Percentiles rank a stretch among this genome's conserved stretches.
Evolutionary conservation across 768 basidiomycete genomes (phyloP).

Genomic region (Phylloporus rhodoxanthus): DNA sequence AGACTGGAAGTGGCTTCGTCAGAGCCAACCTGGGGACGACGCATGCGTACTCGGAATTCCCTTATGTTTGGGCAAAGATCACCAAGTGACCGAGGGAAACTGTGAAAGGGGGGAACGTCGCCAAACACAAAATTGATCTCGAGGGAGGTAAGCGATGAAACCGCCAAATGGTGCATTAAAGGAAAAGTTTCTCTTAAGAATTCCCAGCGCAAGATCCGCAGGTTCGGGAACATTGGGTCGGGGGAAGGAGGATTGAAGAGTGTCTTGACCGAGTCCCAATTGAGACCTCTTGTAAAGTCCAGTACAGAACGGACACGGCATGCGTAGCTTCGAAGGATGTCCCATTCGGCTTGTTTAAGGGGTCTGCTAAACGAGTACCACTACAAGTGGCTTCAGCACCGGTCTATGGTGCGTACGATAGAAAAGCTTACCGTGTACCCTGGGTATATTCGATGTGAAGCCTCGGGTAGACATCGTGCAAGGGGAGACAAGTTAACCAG

Average conservation of each 20-base stretch:
- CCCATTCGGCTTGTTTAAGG: conserved; percentile 6
- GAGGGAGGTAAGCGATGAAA: conserved; percentile 12
- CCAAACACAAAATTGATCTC: conserved; percentile 19
- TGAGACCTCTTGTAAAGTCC: conserved; percentile 14
- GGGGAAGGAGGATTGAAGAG: conserved; percentile 13
- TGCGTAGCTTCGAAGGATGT: conserved; percentile 8
- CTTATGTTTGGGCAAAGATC: conserved; percentile 15
- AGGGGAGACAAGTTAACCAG: conserved; percentile 10
- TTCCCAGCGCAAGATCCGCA: conserved; percentile 18
- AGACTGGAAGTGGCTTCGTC: conserved; percentile 12
- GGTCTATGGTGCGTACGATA: neutral
- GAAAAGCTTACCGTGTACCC: conserved; percentile 3
- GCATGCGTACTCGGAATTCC: conserved; percentile 10
- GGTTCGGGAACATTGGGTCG: conserved; percentile 17
- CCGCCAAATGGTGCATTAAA: conserved; percentile 13
- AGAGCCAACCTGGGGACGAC: conserved; percentile 9
- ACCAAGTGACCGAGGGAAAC: conserved; percentile 13
- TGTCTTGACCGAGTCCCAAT: conserved; percentile 14
- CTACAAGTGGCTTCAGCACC: neutral
- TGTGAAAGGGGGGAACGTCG: conserved; percentile 14
- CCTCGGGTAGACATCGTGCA: conserved; percentile 10
- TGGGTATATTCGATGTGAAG: conserved; percentile 10
- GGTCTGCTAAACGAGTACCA: conserved; percentile 16
- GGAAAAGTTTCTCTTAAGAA: conserved; percentile 14
- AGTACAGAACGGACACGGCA: conserved; percentile 10